phyloP scores from a whole-genome alignment of 352 stramenopile species.

The Pythium utonaiense region DNA sequence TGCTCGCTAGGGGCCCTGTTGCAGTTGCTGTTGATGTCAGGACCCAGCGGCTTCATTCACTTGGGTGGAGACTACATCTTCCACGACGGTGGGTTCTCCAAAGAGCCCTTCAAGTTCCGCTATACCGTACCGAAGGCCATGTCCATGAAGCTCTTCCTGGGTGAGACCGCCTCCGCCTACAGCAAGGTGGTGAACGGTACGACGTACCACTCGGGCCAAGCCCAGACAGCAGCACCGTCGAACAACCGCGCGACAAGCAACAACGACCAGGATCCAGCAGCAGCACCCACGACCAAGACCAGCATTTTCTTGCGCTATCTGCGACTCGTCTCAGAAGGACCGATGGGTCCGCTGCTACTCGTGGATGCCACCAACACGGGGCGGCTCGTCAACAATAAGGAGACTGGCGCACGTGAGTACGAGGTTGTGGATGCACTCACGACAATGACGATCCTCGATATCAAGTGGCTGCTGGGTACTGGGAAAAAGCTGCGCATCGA shows the following conservation, averaged over 20 bases:
- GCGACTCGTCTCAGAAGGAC: slow-evolving; percentile 29
- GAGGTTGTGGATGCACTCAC: slow-evolving; percentile 42
- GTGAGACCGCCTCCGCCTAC: neutral
- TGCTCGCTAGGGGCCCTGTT: slow-evolving; percentile 39
- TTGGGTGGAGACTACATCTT: slow-evolving; percentile 52
- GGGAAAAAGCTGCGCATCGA: slow-evolving; percentile 11
- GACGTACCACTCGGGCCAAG: neutral
- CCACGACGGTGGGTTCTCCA: slow-evolving; percentile 38
- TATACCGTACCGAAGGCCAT: slow-evolving; percentile 37
- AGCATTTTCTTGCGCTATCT: slow-evolving; percentile 48
- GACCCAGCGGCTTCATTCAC: slow-evolving; percentile 43
- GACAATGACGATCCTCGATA: slow-evolving; percentile 44
- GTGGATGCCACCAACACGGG: slow-evolving; percentile 34
- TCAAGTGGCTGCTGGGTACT: slow-evolving; percentile 46
- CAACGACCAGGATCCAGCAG: slow-evolving; percentile 11
- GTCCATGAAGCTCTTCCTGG: slow-evolving; percentile 29
- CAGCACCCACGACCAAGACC: slow-evolving; percentile 7
- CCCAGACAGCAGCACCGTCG: neutral
- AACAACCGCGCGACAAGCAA: neutral
- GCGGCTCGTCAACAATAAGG: slow-evolving; percentile 27
- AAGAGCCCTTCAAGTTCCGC: slow-evolving; percentile 26
- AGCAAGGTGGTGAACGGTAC: neutral
- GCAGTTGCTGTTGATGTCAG: slow-evolving; percentile 44
- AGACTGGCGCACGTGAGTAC: slow-evolving; percentile 33
- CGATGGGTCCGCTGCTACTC: slow-evolving; percentile 35